Evolutionary conservation across 108 stramenopile genomes (phyloP).

Genomic region (Aureococcus anophagefferens): DNA sequence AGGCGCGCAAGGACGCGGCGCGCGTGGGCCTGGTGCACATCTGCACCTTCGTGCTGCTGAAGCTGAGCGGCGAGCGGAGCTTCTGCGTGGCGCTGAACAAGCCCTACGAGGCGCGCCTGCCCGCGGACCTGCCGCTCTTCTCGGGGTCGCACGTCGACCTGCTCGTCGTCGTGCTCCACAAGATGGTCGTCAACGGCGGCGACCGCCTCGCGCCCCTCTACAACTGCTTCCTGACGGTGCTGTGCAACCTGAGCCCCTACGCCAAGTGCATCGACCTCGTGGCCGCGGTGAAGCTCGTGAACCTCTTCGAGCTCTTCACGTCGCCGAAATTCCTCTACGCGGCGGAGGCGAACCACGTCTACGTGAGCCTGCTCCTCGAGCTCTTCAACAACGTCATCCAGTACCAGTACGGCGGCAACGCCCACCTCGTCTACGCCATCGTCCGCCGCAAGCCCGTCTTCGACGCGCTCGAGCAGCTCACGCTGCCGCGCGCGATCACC

Average conservation of each 20-base stretch:
- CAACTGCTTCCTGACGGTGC: slow-evolving; percentile 87
- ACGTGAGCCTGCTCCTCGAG: slow-evolving; percentile 80
- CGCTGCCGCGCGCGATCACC: slow-evolving; percentile 17
- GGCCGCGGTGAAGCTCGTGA: slow-evolving; percentile 82
- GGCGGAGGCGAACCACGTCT: slow-evolving; percentile 66
- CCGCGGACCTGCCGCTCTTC: slow-evolving; percentile 72
- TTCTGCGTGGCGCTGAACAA: slow-evolving; percentile 92
- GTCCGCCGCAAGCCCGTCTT: slow-evolving; percentile 65
- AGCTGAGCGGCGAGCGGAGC: slow-evolving; percentile 80
- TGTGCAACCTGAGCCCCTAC: slow-evolving; percentile 91
- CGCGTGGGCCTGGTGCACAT: slow-evolving; percentile 86
- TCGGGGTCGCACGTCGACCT: slow-evolving; percentile 85
- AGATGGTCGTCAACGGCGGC: slow-evolving; percentile 79
- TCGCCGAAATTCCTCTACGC: slow-evolving; percentile 74
- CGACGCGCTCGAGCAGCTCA: slow-evolving; percentile 22
- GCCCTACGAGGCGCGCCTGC: slow-evolving; percentile 64
- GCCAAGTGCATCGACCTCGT: slow-evolving; percentile 63
- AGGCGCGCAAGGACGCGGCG: slow-evolving; percentile 67
- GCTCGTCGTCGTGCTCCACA: slow-evolving; percentile 82
- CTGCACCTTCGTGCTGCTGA: slow-evolving; percentile 87
- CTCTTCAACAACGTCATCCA: slow-evolving; percentile 96
- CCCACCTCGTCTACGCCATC: slow-evolving; percentile 91
- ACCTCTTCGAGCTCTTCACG: slow-evolving; percentile 84
- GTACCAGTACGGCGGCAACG: slow-evolving; percentile 94
- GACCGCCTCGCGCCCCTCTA: slow-evolving; percentile 73